Evolutionary conservation across 2,329 filamentous ascomycete genomes (phyloP), one percentile per base, ranked within the genome.

Genomic region (Nemania serpens): DNA sequence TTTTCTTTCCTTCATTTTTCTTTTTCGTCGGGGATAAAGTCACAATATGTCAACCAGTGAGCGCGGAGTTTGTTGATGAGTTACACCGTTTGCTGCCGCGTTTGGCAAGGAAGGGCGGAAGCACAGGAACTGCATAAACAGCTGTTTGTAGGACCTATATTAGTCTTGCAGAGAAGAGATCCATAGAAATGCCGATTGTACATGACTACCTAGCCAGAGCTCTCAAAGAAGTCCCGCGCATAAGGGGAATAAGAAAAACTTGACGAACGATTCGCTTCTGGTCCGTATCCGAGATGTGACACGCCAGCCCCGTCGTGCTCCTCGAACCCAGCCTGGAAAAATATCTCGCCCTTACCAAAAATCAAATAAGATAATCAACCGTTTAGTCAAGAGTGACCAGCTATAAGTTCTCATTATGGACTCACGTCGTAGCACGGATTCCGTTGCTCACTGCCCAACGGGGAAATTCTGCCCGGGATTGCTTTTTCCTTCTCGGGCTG

Each of bases 41-140:
- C 25, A 29, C 25, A 29, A 4, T 29, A 29, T 29, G 25, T 29
- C 18, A 22, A 25, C 22, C n/a, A 61, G 54, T 54, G 33, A 57
- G 53, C 42, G 37, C 7, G 11, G 13, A 33, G 12, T 49, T 57
- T 43, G 18, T 57, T 58, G 12, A 53, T 36, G 10, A 17, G 45
- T 41, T 52, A 34, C n/a, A 49, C 22, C 22, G 33, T 51, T 56
- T 59, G 50, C 49, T 62, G 7, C 25, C 25, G 25, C 25, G 25
- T 29, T 29, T 29, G 25, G 25, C 25, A 29, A 29, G 25, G 25
- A 29, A n/a, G 25, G 25, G 25, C 61, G 49, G 67, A 62, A 52
- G 60, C 59, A 70, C 65, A 64, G 56, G 42, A 50, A 50, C 59
- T 64, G 63, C 62, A 68, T 53, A 55, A 58, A 64, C 62, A 69